A percentile compares a stretch with the other conserved stretches of the same genome.
phyloP scores from a whole-genome alignment of 2,329 filamentous ascomycete species.

The Pseudopithomyces chartarum region DNA sequence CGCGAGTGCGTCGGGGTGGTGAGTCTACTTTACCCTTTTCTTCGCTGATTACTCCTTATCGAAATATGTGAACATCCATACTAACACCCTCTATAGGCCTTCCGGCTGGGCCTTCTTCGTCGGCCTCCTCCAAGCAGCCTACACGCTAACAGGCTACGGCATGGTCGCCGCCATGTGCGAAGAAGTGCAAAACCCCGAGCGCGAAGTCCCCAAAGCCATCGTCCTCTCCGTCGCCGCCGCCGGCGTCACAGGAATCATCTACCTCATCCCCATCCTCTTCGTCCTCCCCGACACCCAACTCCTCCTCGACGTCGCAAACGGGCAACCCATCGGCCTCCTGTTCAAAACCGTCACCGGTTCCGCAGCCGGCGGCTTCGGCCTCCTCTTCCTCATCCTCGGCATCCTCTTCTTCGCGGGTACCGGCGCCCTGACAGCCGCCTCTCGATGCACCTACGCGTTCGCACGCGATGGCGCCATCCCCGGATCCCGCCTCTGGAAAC shows the following conservation, averaged over 20 bases:
- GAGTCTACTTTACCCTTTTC: conserved; percentile 20
- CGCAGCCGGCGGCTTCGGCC: conserved; percentile 72
- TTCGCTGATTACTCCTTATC: too few species aligned
- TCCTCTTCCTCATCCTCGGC: conserved; percentile 76
- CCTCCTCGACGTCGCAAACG: conserved; percentile 69
- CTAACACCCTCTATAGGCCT: conserved; percentile 53
- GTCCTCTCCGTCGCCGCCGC: conserved; percentile 71
- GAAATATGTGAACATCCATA: neutral
- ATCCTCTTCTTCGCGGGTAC: conserved; percentile 79
- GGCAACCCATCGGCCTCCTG: conserved; percentile 75
- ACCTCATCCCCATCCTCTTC: conserved; percentile 76
- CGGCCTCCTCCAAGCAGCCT: conserved; percentile 68
- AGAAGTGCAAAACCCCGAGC: conserved; percentile 70
- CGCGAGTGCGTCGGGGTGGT: conserved; percentile 67
- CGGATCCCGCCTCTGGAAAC: conserved; percentile 68
- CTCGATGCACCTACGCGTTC: conserved; percentile 76
- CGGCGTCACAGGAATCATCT: conserved; percentile 68
- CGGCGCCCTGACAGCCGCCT: conserved; percentile 74
- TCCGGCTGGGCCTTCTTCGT: conserved; percentile 75
- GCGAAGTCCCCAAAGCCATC: conserved; percentile 73
- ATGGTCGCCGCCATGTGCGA: conserved; percentile 76
- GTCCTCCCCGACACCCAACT: conserved; percentile 70
- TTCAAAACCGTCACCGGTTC: conserved; percentile 79
- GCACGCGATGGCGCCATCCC: conserved; percentile 77
- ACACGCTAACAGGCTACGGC: conserved; percentile 67